These are phyloP conservation scores for Saturnispora besseyi DNA, from an alignment of 805 yeast species.

Conservation along the genomic window DNA sequence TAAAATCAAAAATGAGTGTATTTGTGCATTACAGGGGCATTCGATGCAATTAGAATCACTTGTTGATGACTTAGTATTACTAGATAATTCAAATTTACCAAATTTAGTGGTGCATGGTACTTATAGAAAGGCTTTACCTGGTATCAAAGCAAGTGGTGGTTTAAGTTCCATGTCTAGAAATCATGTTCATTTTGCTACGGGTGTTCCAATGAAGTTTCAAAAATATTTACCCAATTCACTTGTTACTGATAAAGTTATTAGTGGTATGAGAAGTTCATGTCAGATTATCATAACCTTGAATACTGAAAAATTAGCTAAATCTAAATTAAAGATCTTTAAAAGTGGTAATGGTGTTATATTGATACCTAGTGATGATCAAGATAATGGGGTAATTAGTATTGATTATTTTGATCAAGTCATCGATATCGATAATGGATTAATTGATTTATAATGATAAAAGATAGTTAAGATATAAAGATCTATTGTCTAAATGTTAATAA, in stretches of 20 bases:
- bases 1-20: slow-evolving; percentile 30
- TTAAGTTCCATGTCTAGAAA: slow-evolving; percentile 63
- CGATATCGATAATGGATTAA: slow-evolving; percentile 12
- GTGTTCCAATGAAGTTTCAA: slow-evolving; percentile 31
- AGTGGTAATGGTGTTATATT: slow-evolving; percentile 72
- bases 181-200: slow-evolving; percentile 79
- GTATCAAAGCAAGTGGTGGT: slow-evolving; percentile 46
- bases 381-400: slow-evolving; percentile 38
- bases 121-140: slow-evolving; percentile 34
- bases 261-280: slow-evolving; percentile 64
- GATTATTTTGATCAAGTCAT: slow-evolving; percentile 33
- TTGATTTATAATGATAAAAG: background rate
- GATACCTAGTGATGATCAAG: slow-evolving; percentile 43
- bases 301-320: slow-evolving; percentile 35
- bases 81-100: slow-evolving; percentile 36
- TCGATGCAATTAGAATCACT: slow-evolving; percentile 34
- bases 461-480: background rate
- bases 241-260: slow-evolving; percentile 32
- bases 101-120: slow-evolving; percentile 74
- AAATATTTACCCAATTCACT: slow-evolving; percentile 5
- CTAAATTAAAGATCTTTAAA: slow-evolving; percentile 42
- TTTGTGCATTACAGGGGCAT: slow-evolving; percentile 96
- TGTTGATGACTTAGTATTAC: slow-evolving; percentile 11
- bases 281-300: slow-evolving; percentile 58
- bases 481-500: slow-evolving; percentile 35